These are phyloP conservation scores for Calonectria ilicicola DNA, from an alignment of 2,329 filamentous ascomycete species.

Conservation along the genomic window DNA sequence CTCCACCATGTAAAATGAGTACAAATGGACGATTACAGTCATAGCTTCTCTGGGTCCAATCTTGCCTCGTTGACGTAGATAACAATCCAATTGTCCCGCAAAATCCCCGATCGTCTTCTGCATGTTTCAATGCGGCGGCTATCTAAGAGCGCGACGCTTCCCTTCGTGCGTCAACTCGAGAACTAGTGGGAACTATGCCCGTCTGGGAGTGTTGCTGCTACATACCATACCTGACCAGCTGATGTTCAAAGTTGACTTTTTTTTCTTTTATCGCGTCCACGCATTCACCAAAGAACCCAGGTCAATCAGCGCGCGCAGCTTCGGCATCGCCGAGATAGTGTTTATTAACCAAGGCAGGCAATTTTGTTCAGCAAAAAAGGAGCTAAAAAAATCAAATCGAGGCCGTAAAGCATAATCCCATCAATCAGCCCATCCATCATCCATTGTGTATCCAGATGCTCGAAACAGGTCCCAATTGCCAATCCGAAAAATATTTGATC, in stretches of 20 bases:
- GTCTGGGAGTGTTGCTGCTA: not conserved
- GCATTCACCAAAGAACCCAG: not conserved
- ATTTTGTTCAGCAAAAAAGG: not conserved
- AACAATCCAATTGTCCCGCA: not conserved
- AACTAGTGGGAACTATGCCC: not conserved
- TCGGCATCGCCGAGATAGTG: conserved; percentile 5
- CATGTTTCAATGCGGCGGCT: not conserved
- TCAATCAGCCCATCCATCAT: not conserved
- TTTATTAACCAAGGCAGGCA: not conserved
- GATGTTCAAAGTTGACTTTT: not conserved
- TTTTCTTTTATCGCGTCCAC: not conserved
- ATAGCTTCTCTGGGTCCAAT: not conserved
- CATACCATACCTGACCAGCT: not conserved
- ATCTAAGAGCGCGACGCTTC: not conserved
- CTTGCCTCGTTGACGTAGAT: not conserved
- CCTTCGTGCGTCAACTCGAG: not conserved
- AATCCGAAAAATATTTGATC: not conserved
- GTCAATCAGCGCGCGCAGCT: not conserved
- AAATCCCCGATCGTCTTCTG: not conserved
- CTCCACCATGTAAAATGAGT: conserved; percentile 17
- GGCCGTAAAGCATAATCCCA: not conserved
- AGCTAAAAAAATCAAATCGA: not conserved
- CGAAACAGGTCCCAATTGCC: not conserved
- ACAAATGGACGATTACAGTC: not conserved
- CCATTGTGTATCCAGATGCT: not conserved